Base-by-base conservation (phyloP, 2,329 filamentous ascomycete species). In the Neospermospora avenae region DNA sequence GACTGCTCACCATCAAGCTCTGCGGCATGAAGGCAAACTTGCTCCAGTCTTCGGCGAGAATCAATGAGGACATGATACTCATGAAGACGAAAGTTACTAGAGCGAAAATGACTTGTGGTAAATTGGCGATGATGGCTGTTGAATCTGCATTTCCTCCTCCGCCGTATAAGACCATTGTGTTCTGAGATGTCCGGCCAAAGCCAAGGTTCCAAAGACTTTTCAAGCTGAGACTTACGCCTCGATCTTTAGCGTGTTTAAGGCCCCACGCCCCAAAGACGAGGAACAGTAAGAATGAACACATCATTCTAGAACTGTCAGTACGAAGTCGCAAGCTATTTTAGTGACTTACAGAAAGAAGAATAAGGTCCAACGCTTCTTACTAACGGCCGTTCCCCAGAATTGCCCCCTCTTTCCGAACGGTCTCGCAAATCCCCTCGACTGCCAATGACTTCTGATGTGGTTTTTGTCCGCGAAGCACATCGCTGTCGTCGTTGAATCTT, bases 1-100 rank as follows among this genome's bases (percentile, higher is more conserved):
- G 35, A 13, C 35, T 73, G 93, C 93, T 71, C 91, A 91, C 74
- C 56, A 62, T 56, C 4, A 62, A 39, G 14, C 56, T 59, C 34
- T 62, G 60, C 37, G 45, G 42, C 42, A 57, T 57, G 35, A 59
- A 59, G 10, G 60, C 60, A 46, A 62, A 62, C 2, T 13, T n/a
- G 24, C 44, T 53, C 60, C 60, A 62, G 42, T 62, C 60, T 10
- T 34, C 45, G 5, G 60, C 60, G 11, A 63, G 54, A 24, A 63
- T 60, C 58, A 63, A 58, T 4, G 58, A 52, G 10, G 46, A 55
- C 49, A 60, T 60, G 11, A 63, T 60, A 16, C 58, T 58, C 61
- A 60, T 60, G 55, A 60, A 63, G 13, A 58, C 13, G 6, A 39
- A 14, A n/a, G 11, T 13, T 11, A 39, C 16, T 4, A 39, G 4